A percentile compares a stretch with the other conserved stretches of the same genome.
phyloP scores from a whole-genome alignment of 2,329 filamentous ascomycete species.

The Fusarium euwallaceae region DNA sequence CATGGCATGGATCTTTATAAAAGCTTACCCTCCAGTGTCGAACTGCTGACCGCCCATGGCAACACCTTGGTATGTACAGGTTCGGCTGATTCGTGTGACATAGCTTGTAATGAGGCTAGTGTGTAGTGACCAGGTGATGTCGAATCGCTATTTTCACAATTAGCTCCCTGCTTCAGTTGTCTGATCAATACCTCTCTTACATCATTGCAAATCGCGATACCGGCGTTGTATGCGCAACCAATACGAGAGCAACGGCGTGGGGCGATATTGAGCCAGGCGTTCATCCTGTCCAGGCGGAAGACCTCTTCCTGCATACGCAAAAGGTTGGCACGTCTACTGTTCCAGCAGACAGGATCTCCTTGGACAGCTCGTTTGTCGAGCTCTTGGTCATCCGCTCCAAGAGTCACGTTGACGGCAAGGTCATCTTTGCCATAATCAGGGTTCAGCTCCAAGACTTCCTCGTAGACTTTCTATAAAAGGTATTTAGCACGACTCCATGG shows the following conservation, averaged over 20 bases:
- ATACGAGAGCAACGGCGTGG: background rate
- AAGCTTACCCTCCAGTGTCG: background rate
- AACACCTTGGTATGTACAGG: background rate
- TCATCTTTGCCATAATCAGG: background rate
- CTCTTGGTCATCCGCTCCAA: background rate
- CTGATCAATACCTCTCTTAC: background rate
- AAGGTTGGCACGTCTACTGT: background rate
- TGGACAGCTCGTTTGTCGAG: background rate
- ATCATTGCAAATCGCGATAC: background rate
- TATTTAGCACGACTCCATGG: background rate
- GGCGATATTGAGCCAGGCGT: background rate
- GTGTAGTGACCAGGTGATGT: background rate
- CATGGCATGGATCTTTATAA: background rate
- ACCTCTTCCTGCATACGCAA: background rate
- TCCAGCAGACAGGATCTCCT: background rate
- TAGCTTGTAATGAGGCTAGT: background rate
- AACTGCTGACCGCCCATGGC: background rate
- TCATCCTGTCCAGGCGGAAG: background rate
- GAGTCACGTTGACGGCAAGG: background rate
- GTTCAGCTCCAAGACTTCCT: background rate
- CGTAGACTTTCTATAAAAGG: background rate
- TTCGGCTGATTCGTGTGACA: background rate
- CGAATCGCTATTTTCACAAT: background rate
- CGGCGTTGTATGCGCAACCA: background rate
- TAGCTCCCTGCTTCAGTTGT: background rate